Evolutionary conservation across 495 filamentous ascomycete species (phyloP).

Genomic region (Hypoxylon trugodes): DNA sequence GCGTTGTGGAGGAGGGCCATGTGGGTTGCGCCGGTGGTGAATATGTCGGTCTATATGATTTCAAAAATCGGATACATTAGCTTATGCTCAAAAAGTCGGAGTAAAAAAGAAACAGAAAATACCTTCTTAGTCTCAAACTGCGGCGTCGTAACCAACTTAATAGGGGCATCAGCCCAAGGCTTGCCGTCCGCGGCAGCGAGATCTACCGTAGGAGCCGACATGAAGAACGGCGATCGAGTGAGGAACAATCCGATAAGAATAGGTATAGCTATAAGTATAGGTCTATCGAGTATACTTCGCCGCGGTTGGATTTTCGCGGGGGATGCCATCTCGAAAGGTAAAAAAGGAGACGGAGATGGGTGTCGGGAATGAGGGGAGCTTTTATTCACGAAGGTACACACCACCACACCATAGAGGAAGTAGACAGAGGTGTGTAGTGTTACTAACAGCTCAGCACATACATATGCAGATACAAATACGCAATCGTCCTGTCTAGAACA

Average conservation of each 20-base stretch:
- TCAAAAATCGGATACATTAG: not conserved
- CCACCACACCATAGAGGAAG: too few species aligned
- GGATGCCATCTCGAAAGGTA: slow-evolving; percentile 24
- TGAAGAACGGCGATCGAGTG: slow-evolving; percentile 53
- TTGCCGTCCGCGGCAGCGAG: slow-evolving; percentile 37
- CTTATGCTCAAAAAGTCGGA: not conserved
- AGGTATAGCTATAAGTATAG: slow-evolving; percentile 45
- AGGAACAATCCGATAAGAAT: slow-evolving; percentile 51
- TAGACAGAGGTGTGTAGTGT: too few species aligned
- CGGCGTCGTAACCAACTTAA: slow-evolving; percentile 58
- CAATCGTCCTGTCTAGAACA: too few species aligned
- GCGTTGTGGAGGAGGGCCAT: slow-evolving; percentile 69
- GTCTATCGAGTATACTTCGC: slow-evolving; percentile 39
- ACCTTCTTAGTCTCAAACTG: slow-evolving; percentile 56
- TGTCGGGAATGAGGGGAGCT: not conserved
- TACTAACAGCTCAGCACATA: too few species aligned
- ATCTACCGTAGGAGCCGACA: slow-evolving; percentile 45
- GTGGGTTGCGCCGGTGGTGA: slow-evolving; percentile 62
- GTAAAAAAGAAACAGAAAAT: not conserved
- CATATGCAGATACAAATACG: too few species aligned
- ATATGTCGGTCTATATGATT: slow-evolving; percentile 53
- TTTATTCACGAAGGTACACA: slow-evolving; percentile 8
- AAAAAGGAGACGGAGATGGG: not conserved
- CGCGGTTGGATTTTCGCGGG: slow-evolving; percentile 12
- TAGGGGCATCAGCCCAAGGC: slow-evolving; percentile 60